phyloP scores from a whole-genome alignment of 345 rosid species.

The Lumnitzera racemosa region DNA sequence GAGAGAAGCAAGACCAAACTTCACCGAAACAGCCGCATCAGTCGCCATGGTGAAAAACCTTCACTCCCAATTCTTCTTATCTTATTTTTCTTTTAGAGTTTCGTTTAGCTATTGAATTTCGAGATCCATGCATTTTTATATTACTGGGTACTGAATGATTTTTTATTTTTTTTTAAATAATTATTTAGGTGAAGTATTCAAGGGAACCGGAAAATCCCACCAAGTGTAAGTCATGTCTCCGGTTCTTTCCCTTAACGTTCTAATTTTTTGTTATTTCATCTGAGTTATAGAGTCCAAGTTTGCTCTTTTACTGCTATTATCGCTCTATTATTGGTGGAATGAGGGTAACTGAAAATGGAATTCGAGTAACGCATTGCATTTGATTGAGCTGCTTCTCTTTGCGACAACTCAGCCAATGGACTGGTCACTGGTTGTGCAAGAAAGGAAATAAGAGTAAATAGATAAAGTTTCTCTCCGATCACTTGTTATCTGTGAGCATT shows the following conservation, averaged over 20 bases:
- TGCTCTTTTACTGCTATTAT: too few relatives aligned
- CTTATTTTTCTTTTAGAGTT: neutral
- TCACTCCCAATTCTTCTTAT: neutral
- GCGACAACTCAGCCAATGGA: too few relatives aligned
- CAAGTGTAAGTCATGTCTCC: slow-evolving; percentile 42
- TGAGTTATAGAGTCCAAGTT: too few relatives aligned
- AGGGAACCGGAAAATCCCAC: slow-evolving; percentile 70
- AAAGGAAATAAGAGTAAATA: too few relatives aligned
- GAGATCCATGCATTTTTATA: neutral
- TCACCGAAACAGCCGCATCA: slow-evolving; percentile 6
- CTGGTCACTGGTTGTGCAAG: too few relatives aligned
- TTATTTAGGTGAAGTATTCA: slow-evolving; percentile 59
- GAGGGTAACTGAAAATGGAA: too few relatives aligned
- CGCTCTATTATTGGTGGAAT: too few relatives aligned
- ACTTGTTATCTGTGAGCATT: too few relatives aligned
- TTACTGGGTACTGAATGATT: neutral
- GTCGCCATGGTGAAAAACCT: slow-evolving; percentile 2
- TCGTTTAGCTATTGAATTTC: neutral
- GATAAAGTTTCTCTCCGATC: too few relatives aligned
- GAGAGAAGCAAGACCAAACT: neutral
- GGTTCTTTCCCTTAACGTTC: neutral
- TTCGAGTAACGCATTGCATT: too few relatives aligned
- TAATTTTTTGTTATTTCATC: too few relatives aligned
- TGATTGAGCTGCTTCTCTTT: too few relatives aligned
- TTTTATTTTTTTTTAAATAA: slow-evolving; percentile 4